Base-by-base conservation (phyloP, 768 basidiomycete genomes). In the Chalciporus chontae region DNA sequence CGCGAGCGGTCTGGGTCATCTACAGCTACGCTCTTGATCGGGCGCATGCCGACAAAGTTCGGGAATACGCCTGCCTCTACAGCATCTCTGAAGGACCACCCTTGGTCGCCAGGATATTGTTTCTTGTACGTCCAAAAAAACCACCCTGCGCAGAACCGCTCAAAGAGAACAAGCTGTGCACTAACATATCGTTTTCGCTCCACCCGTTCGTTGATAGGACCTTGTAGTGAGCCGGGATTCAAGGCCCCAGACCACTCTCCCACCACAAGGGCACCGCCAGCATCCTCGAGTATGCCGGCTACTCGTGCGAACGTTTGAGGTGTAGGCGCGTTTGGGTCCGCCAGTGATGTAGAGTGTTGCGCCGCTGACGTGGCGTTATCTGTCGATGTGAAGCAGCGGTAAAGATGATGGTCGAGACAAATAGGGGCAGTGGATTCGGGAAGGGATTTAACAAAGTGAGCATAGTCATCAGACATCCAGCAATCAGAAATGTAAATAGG, bases 71-170 rank as follows among this genome's bases (percentile, higher is more conserved):
- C 84, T 3, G 73, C 75, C 21, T 72, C 73, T 1, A 79, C 76
- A 0, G 85, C 84, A 64, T 90, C 83, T 50, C 75, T 72, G 32
- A 85, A 77, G 24, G 79, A 80, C 90, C 90, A 91, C 1, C 89
- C 89, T 4, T 70, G 75, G 68, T 92, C 90, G 47, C 83, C 81
- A 4, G 63, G 65, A 5, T 69, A 62, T 43, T 81, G 76, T 65
- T 90, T 89, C 72, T 83, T 90, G 61, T 81, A 85, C 32, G 87
- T 90, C 90, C 90, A 90, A 63, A 87, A 92, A 70, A 84, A 92
- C 77, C 79, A 87, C 5, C 90, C 90, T 0, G 78, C 80, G 51
- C 87, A 85, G 31, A 68, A 56, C 40, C 67, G 63, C 49, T 90
- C 87, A 52, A 78, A 91, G 34, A 87, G 57, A 17, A 73, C 76